Evolutionary conservation across 345 rosid species (phyloP).

Genomic region (Raphanus raphanistrum): DNA sequence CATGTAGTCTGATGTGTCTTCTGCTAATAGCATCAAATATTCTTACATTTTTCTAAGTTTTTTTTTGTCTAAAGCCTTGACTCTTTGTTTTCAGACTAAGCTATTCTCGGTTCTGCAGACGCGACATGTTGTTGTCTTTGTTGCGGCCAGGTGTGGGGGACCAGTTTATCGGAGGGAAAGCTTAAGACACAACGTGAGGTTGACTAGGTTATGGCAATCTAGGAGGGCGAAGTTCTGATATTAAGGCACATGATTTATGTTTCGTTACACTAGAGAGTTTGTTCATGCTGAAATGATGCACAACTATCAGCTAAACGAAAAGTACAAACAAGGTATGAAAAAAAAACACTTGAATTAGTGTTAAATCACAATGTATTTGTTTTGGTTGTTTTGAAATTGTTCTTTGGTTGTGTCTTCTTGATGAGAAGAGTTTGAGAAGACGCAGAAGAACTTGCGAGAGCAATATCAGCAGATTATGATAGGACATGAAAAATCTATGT

Average conservation of each 20-base stretch:
- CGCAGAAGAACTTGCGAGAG: conserved; percentile 44
- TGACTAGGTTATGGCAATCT: too few relatives aligned
- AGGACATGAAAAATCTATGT: conserved; percentile 48
- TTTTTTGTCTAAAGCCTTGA: background rate
- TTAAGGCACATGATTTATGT: too few relatives aligned
- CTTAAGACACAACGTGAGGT: too few relatives aligned
- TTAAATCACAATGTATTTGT: background rate
- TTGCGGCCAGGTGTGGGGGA: too few relatives aligned
- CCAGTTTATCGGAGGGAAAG: too few relatives aligned
- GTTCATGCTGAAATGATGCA: conserved; percentile 1
- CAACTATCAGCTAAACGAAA: conserved; percentile 40
- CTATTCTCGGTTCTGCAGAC: too few relatives aligned
- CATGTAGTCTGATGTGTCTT: conserved; percentile 53
- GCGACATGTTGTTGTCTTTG: too few relatives aligned
- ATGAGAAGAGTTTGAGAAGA: conserved; percentile 43
- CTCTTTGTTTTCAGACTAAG: too few relatives aligned
- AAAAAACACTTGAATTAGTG: too few relatives aligned
- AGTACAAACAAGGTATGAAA: background rate
- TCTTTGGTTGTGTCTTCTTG: conserved; percentile 2
- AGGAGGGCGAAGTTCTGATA: too few relatives aligned
- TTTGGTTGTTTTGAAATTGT: background rate
- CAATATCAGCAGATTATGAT: conserved; percentile 40
- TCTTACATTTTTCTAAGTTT: background rate
- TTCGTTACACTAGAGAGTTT: too few relatives aligned
- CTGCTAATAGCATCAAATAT: background rate